These are phyloP conservation scores for Ceratorhiza oryzae-sativae DNA, from an alignment of 1,284 basidiomycete species.

Conservation along the genomic window DNA sequence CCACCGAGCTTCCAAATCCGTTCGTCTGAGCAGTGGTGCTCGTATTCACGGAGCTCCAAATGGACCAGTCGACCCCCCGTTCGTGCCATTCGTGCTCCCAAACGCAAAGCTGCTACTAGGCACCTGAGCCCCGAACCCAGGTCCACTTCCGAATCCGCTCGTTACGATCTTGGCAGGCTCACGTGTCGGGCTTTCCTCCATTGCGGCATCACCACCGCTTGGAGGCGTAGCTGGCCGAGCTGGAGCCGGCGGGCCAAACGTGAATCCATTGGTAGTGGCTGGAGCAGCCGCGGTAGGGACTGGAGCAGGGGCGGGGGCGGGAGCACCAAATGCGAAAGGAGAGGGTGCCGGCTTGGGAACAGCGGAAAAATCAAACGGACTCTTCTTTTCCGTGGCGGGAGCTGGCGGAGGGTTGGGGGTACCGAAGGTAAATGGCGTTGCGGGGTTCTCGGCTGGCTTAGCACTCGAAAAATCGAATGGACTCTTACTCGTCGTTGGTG, in stretches of 20 bases:
- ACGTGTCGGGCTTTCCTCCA: conserved; percentile 72
- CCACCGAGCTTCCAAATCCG: conserved; percentile 7
- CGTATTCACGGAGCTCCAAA: conserved; percentile 18
- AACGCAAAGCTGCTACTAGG: conserved; percentile 16
- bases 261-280: conserved; percentile 45
- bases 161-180: conserved; percentile 35
- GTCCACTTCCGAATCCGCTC: conserved; percentile 4
- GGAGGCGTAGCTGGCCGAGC: conserved; percentile 19
- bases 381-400: conserved; percentile 32
- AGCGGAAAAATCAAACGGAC: conserved; percentile 27
- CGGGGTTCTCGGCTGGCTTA: conserved; percentile 74
- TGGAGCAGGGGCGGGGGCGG: conserved; percentile 45
- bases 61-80: neutral
- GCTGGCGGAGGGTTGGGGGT: conserved; percentile 49
- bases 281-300: no score
- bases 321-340: conserved; percentile 36
- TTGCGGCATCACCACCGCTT: conserved; percentile 61
- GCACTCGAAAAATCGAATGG: conserved; percentile 16
- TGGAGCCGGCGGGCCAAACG: conserved; percentile 32
- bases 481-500: conserved; percentile 29
- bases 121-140: conserved; percentile 4
- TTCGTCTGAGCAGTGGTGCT: conserved; percentile 7
- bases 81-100: conserved; percentile 19
- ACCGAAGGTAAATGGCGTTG: conserved; percentile 44
- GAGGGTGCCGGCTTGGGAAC: conserved; percentile 29